Percentiles rank a stretch among this genome's conserved stretches.
Conservation (phyloP, 345 rosid species). For the Rubroshorea leprosula region DNA sequence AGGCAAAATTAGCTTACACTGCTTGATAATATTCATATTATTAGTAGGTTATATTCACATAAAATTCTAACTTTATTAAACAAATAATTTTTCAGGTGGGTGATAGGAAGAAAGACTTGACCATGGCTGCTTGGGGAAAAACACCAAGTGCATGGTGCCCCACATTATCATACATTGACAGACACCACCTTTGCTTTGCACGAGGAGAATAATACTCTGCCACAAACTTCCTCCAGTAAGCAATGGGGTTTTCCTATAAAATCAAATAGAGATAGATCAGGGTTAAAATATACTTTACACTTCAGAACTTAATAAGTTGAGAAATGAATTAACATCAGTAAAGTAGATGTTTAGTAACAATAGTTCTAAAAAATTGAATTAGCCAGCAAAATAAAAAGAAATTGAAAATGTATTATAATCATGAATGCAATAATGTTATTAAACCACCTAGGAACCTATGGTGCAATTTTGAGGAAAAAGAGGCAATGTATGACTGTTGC, state of each 20-base stretch:
- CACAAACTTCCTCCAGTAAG: slow-evolving; percentile 95
- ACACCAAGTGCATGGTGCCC: slow-evolving; percentile 93
- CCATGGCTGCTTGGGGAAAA: slow-evolving; percentile 96
- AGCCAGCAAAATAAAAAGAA: no score
- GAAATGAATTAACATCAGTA: neutral
- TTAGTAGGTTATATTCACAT: no score
- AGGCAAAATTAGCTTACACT: no score
- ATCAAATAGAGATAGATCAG: slow-evolving; percentile 16
- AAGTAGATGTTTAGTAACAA: no score
- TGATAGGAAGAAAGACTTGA: slow-evolving; percentile 28
- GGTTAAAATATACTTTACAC: neutral
- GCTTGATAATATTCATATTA: no score
- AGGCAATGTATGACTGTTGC: no score
- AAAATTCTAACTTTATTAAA: no score
- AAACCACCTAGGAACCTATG: no score
- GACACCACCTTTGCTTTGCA: slow-evolving; percentile 97
- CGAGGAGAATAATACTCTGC: slow-evolving; percentile 91
- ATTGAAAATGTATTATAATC: no score
- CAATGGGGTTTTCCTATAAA: slow-evolving; percentile 75
- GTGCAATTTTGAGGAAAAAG: no score
- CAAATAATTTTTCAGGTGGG: neutral
- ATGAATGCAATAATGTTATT: no score
- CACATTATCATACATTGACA: slow-evolving; percentile 81
- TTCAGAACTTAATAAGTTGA: slow-evolving; percentile 5
- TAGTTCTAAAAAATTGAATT: no score